Percentiles rank a stretch among this genome's conserved stretches.
These are phyloP conservation scores for Moesziomyces antarcticus DNA, from an alignment of 1,284 basidiomycete species.

Conservation along the genomic window DNA sequence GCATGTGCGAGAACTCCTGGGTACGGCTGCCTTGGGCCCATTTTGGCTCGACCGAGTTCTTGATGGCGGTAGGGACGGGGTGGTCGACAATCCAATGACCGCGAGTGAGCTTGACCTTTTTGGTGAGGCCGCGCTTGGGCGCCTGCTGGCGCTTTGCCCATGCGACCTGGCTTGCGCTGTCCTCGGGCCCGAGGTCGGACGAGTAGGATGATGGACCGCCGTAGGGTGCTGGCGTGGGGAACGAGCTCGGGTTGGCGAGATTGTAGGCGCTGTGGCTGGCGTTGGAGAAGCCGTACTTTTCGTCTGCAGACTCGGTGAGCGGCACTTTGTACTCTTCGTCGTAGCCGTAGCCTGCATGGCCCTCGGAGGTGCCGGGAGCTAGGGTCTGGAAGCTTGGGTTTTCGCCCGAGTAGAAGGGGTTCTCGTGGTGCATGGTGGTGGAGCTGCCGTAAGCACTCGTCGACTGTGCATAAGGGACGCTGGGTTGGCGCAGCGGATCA, in stretches of 20 bases:
- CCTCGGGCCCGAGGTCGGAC: slow-evolving; percentile 44
- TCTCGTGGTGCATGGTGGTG: slow-evolving; percentile 24
- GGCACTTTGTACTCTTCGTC: slow-evolving; percentile 53
- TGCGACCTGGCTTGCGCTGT: slow-evolving; percentile 53
- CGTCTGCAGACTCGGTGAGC: slow-evolving; percentile 44
- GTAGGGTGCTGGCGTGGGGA: slow-evolving; percentile 36
- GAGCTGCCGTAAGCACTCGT: slow-evolving; percentile 16
- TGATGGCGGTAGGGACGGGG: slow-evolving; percentile 86
- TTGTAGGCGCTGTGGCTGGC: slow-evolving; percentile 22
- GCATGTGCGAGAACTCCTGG: slow-evolving; percentile 90
- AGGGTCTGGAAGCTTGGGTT: slow-evolving; percentile 42
- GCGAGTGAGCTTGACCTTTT: slow-evolving; percentile 89
- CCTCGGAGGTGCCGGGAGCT: slow-evolving; percentile 31
- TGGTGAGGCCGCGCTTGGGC: slow-evolving; percentile 70
- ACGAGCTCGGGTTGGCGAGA: slow-evolving; percentile 16
- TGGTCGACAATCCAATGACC: slow-evolving; percentile 68
- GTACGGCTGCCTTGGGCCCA: slow-evolving; percentile 70
- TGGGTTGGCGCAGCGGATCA: slow-evolving; percentile 31
- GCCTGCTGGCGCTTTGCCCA: slow-evolving; percentile 68
- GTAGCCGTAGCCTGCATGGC: slow-evolving; percentile 32
- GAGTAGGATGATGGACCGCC: slow-evolving; percentile 36
- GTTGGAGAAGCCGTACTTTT: slow-evolving; percentile 43
- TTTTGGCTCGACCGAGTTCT: slow-evolving; percentile 84
- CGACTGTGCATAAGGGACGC: slow-evolving; percentile 15
- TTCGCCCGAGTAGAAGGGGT: slow-evolving; percentile 46